Percentiles rank a stretch among this genome's conserved stretches.
Conservation (phyloP, 1,284 basidiomycete species). For the Marasmius sp. region DNA sequence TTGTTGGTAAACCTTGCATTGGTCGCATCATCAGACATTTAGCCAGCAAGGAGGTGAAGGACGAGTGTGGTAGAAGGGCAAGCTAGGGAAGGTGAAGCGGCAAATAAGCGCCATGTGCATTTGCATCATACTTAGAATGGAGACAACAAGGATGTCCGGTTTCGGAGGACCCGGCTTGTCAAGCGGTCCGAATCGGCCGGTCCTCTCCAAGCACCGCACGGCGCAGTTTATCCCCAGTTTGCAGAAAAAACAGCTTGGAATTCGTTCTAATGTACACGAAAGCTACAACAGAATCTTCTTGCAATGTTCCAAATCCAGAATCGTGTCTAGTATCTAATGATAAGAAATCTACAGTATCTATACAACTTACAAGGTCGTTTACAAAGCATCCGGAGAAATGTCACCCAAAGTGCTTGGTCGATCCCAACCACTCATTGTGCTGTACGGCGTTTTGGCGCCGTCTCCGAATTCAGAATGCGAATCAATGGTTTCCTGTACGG, state of each 20-base stretch:
- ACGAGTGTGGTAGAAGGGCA: too few species aligned
- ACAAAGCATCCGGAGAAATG: conserved; percentile 77
- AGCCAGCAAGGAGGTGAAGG: too few species aligned
- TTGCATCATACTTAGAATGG: neutral
- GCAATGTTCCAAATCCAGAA: neutral
- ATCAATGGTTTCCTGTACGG: conserved; percentile 68
- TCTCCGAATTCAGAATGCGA: conserved; percentile 70
- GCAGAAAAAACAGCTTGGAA: neutral
- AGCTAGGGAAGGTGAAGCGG: too few species aligned
- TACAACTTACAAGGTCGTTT: conserved; percentile 21
- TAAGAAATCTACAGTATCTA: neutral
- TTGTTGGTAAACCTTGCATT: neutral
- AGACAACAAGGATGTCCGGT: neutral
- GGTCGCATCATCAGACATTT: too few species aligned
- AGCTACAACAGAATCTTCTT: neutral
- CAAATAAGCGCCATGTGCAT: neutral
- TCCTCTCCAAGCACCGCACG: too few species aligned
- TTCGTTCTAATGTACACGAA: neutral
- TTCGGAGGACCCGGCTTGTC: neutral
- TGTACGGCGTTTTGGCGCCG: conserved; percentile 59
- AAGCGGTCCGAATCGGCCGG: neutral
- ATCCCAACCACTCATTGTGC: conserved; percentile 60
- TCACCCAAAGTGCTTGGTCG: conserved; percentile 64
- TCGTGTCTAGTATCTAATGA: neutral
- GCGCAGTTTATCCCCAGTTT: neutral